A percentile compares a stretch with the other conserved stretches of the same genome.
Conservation (phyloP, 1,139 yeast species). For the Taphrina pruni region DNA sequence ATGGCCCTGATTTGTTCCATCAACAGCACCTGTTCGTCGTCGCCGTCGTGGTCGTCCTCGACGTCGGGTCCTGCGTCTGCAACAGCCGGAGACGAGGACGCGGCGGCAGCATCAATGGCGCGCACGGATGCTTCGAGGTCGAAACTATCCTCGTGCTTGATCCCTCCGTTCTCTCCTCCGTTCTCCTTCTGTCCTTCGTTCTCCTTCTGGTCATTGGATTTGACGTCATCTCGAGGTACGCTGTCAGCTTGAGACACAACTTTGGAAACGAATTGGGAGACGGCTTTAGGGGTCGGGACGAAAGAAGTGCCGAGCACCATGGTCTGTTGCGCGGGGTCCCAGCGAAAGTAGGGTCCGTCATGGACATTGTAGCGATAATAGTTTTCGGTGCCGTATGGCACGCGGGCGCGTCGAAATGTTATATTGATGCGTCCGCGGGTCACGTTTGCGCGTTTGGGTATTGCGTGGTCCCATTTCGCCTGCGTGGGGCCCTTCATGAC, state of each 20-base stretch:
- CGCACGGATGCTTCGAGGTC: conserved; percentile 5
- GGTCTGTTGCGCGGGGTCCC: conserved; percentile 14
- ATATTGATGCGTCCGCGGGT: conserved; percentile 36
- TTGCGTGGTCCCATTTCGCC: conserved; percentile 35
- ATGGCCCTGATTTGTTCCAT: conserved; percentile 27
- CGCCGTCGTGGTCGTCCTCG: neutral
- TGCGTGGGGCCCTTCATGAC: conserved; percentile 35
- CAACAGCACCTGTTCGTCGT: conserved; percentile 5
- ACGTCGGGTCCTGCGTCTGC: neutral
- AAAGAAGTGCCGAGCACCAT: conserved; percentile 26
- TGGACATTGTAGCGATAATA: conserved; percentile 39
- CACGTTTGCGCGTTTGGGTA: conserved; percentile 30
- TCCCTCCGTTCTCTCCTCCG: no score
- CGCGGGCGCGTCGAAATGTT: conserved; percentile 36
- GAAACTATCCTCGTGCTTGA: neutral
- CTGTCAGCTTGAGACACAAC: no score
- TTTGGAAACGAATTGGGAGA: neutral
- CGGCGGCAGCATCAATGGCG: conserved; percentile 1
- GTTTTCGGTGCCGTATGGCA: conserved; percentile 39
- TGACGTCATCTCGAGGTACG: no score
- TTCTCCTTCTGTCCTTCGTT: no score
- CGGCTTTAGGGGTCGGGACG: neutral
- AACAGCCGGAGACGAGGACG: neutral
- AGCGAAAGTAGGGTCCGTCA: conserved; percentile 34
- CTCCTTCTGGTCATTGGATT: no score